phyloP scores from a whole-genome alignment of 2,329 filamentous ascomycete species.

The Claviceps citrina region DNA sequence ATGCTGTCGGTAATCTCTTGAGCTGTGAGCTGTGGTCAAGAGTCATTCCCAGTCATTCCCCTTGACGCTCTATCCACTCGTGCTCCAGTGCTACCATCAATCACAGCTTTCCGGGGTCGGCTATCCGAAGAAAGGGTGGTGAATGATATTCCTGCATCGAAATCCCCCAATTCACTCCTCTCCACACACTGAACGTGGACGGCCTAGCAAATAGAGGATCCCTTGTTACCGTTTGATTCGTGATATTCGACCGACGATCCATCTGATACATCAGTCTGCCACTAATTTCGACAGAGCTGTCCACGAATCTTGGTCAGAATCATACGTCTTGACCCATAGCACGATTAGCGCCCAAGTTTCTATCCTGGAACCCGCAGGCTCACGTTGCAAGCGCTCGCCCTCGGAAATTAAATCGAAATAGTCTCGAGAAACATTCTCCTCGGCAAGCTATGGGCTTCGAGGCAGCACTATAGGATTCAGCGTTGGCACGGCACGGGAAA shows the following conservation, averaged over 20 bases:
- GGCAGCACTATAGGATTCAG: background rate
- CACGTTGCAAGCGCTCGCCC: background rate
- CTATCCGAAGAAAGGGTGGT: conserved; percentile 5
- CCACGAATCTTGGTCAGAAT: background rate
- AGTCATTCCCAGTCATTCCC: background rate
- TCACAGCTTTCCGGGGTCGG: conserved; percentile 2
- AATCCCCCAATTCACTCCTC: background rate
- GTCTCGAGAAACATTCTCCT: background rate
- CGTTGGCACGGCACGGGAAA: background rate
- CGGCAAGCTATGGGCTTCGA: background rate
- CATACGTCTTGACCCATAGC: background rate
- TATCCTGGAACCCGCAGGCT: background rate
- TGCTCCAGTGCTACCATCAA: conserved; percentile 1
- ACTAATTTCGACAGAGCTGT: background rate
- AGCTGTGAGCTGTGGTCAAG: background rate
- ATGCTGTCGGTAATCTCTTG: conserved; percentile 1
- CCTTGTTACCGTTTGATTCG: background rate
- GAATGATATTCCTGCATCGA: conserved; percentile 1
- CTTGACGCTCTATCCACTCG: background rate
- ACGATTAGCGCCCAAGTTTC: background rate
- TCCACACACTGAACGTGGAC: background rate
- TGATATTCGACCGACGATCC: background rate
- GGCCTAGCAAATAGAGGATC: background rate
- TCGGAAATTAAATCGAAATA: background rate
- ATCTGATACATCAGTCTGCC: background rate